phyloP scores from a whole-genome alignment of 768 basidiomycete species.

The Pisolithus albus region DNA sequence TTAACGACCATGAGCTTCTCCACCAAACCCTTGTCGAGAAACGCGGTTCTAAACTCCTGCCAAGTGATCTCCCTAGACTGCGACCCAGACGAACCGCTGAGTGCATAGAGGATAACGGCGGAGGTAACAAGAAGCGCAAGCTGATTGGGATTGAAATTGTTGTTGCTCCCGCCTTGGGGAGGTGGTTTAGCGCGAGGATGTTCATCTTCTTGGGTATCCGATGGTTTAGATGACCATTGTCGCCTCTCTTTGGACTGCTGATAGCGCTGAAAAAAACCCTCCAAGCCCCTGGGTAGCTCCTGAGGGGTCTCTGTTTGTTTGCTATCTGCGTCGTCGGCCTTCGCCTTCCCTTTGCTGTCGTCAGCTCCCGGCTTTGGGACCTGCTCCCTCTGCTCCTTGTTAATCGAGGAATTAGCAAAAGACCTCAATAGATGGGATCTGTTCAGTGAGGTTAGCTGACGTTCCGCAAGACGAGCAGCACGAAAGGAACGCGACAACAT shows the following conservation, averaged over 20 bases:
- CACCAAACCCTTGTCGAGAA: slow-evolving; percentile 94
- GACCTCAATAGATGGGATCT: slow-evolving; percentile 31
- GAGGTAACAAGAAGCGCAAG: slow-evolving; percentile 51
- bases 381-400: slow-evolving; percentile 22
- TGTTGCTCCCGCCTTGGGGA: slow-evolving; percentile 35
- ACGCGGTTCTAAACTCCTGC: slow-evolving; percentile 98
- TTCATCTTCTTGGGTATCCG: slow-evolving; percentile 25
- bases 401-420: slow-evolving; percentile 44
- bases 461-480: slow-evolving; percentile 40
- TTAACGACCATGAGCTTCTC: slow-evolving; percentile 92
- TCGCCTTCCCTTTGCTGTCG: slow-evolving; percentile 29
- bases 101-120: slow-evolving; percentile 60
- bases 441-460: slow-evolving; percentile 31
- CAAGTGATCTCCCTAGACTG: slow-evolving; percentile 91
- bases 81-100: slow-evolving; percentile 40
- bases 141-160: slow-evolving; percentile 51
- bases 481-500: slow-evolving; percentile 66
- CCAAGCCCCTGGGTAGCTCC: slow-evolving; percentile 59
- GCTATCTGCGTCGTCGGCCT: slow-evolving; percentile 30
- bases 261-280: slow-evolving; percentile 74
- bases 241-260: slow-evolving; percentile 34
- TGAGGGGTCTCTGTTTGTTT: slow-evolving; percentile 22
- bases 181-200: slow-evolving; percentile 42
- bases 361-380: slow-evolving; percentile 16
- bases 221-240: slow-evolving; percentile 19